phyloP scores from a whole-genome alignment of 768 basidiomycete genomes.

The Leccinum boreale region DNA sequence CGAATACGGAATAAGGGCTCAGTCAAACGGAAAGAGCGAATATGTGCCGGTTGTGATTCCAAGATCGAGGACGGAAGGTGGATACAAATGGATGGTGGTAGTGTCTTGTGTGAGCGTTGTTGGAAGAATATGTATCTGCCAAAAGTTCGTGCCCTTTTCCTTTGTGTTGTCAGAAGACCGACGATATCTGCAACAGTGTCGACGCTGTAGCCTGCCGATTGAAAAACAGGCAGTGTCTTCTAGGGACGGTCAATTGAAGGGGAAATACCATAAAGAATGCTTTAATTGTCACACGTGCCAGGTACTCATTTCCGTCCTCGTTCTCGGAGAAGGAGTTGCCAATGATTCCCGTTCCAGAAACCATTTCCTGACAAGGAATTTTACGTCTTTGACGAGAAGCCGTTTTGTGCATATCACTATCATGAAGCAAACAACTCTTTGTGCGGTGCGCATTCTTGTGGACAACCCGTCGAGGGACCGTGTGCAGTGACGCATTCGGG shows the following conservation, averaged over 20 bases:
- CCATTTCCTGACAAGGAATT: conserved; percentile 91
- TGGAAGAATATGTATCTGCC: conserved; percentile 98
- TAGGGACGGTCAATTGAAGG: conserved; percentile 90
- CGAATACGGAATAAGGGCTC: conserved; percentile 32
- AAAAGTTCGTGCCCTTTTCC: conserved; percentile 49
- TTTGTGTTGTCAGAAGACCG: background rate
- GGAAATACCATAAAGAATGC: conserved; percentile 91
- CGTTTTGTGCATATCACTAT: conserved; percentile 90
- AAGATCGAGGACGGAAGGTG: conserved; percentile 77
- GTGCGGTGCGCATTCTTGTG: conserved; percentile 74
- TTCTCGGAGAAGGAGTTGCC: background rate
- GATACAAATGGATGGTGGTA: conserved; percentile 75
- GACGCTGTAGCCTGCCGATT: conserved; percentile 81
- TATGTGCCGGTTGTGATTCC: conserved; percentile 68
- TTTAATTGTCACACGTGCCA: conserved; percentile 87
- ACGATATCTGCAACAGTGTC: conserved; percentile 52
- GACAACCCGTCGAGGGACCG: conserved; percentile 89
- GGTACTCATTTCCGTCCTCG: conserved; percentile 37
- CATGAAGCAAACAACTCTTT: conserved; percentile 89
- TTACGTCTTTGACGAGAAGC: conserved; percentile 88
- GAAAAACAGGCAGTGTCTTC: conserved; percentile 91
- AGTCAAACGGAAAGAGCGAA: conserved; percentile 34
- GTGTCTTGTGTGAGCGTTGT: conserved; percentile 81
- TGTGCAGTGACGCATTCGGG: conserved; percentile 85
- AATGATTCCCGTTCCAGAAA: conserved; percentile 44